phyloP scores from a whole-genome alignment of 1,284 basidiomycete genomes.

The Tremellales sp. region DNA sequence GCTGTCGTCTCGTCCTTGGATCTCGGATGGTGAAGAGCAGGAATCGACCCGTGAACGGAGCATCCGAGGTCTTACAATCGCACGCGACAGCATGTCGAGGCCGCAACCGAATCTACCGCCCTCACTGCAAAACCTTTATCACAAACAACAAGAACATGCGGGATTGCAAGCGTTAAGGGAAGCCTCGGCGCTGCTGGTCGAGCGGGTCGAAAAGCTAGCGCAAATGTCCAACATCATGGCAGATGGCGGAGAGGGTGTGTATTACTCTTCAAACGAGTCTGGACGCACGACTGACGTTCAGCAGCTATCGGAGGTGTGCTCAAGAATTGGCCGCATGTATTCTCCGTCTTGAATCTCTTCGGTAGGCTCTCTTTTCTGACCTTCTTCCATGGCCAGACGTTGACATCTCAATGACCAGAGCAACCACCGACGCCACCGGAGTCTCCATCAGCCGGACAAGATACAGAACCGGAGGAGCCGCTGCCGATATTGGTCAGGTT shows the following conservation, averaged over 20 bases:
- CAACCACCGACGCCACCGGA: constrained; percentile 4
- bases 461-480: constrained; percentile 30
- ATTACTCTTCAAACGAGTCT: neutral
- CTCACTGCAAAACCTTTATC: constrained; percentile 35
- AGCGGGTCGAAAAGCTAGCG: constrained; percentile 41
- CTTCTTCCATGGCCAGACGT: constrained; percentile 16
- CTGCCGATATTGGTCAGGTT: constrained; percentile 38
- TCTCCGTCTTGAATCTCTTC: constrained; percentile 43
- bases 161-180: constrained; percentile 43
- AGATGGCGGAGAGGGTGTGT: constrained; percentile 48
- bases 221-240: constrained; percentile 48
- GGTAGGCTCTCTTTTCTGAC: constrained; percentile 21
- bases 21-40: too few species aligned
- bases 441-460: constrained; percentile 7
- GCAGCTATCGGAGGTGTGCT: constrained; percentile 44
- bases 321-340: constrained; percentile 47
- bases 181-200: constrained; percentile 36
- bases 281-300: neutral
- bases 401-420: constrained; percentile 4
- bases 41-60: too few species aligned
- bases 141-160: constrained; percentile 49
- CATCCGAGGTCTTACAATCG: too few species aligned
- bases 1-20: too few species aligned
- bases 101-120: constrained; percentile 39
- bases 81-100: too few species aligned